These are phyloP conservation scores for Lycium ferocissimum DNA, from an alignment of 257 asterid species.

Conservation along the genomic window DNA sequence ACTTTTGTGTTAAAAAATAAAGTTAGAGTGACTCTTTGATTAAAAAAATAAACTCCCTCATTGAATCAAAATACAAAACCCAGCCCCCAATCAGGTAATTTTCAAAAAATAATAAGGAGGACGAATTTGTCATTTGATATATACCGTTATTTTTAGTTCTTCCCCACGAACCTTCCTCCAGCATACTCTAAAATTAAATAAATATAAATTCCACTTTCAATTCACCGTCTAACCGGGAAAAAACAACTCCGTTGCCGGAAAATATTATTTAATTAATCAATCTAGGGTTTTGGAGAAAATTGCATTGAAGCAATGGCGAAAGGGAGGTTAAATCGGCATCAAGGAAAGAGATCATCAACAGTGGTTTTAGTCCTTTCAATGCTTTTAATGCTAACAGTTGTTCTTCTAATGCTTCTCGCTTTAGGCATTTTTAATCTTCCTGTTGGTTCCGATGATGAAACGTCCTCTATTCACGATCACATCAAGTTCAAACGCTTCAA, in stretches of 20 bases:
- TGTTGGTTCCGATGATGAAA: conserved; percentile 54
- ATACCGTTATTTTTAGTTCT: neutral
- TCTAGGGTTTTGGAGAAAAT: neutral
- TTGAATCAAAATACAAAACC: neutral
- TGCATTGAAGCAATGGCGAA: conserved; percentile 52
- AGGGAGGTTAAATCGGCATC: conserved; percentile 65
- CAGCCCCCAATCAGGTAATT: neutral
- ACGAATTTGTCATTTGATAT: conserved; percentile 8
- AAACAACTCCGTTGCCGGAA: neutral
- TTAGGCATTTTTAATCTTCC: conserved; percentile 87
- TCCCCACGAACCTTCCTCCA: neutral
- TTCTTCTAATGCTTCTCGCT: conserved; percentile 78
- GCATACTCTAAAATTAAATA: neutral
- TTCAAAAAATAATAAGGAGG: neutral
- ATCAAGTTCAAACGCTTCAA: conserved; percentile 69
- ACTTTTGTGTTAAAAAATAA: too few species aligned
- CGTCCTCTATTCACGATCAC: conserved; percentile 47
- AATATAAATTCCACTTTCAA: neutral
- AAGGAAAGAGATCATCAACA: conserved; percentile 72
- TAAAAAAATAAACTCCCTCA: too few species aligned
- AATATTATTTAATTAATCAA: neutral
- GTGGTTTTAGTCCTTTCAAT: conserved; percentile 65
- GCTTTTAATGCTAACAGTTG: conserved; percentile 77
- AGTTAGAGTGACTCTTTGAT: too few species aligned
- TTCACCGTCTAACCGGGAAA: neutral